Conservation (phyloP, 345 rosid genomes). For the Camelina neglecta region DNA sequence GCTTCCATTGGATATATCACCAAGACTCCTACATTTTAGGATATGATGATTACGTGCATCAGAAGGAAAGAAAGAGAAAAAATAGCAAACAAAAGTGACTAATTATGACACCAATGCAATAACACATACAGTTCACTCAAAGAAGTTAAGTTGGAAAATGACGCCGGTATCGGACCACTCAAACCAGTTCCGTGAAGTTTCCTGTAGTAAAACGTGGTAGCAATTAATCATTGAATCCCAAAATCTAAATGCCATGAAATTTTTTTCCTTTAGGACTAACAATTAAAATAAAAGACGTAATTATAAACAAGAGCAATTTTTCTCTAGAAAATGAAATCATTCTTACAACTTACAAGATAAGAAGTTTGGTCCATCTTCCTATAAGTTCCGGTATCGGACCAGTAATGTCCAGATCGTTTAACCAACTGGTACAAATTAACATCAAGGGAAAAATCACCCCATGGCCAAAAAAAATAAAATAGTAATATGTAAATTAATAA, state of each 20-base stretch:
- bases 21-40: constrained; percentile 57
- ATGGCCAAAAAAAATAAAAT: background rate
- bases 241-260: background rate
- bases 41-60: background rate
- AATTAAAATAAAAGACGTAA: background rate
- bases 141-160: constrained; percentile 58
- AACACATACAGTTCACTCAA: constrained; percentile 64
- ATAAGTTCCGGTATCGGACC: constrained; percentile 63
- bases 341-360: constrained; percentile 62
- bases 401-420: constrained; percentile 53
- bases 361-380: constrained; percentile 58
- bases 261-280: background rate
- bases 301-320: constrained; percentile 20
- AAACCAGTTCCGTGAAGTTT: constrained; percentile 63
- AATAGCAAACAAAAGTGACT: background rate
- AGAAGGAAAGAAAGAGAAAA: constrained; percentile 2
- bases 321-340: constrained; percentile 28
- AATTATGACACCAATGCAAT: background rate
- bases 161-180: constrained; percentile 62
- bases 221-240: constrained; percentile 1
- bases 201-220: constrained; percentile 45
- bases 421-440: constrained; percentile 45
- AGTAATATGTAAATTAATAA: background rate
- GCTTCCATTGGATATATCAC: constrained; percentile 61
- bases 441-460: background rate